phyloP scores from a whole-genome alignment of 202 grass and related monocot genomes.

The Cymbopogon flexuosus region DNA sequence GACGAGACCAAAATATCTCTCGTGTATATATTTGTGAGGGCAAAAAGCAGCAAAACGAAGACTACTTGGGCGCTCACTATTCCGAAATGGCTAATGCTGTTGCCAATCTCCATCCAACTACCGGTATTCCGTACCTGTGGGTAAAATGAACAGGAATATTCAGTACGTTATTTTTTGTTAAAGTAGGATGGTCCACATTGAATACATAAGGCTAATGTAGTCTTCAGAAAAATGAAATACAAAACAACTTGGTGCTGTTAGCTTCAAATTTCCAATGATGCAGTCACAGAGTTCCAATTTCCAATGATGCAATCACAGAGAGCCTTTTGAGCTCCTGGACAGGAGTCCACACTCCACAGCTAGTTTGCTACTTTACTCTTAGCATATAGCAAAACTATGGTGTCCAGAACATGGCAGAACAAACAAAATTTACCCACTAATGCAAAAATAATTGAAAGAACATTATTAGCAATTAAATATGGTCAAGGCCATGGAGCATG shows the following conservation, averaged over 20 bases:
- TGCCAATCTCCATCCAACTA: constrained; percentile 99
- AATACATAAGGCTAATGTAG: constrained; percentile 1
- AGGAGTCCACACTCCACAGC: too few species aligned
- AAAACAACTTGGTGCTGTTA: constrained; percentile 5
- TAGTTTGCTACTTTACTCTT: background rate
- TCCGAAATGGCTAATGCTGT: constrained; percentile 93
- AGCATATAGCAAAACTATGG: background rate
- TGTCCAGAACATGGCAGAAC: background rate
- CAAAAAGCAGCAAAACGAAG: constrained; percentile 89
- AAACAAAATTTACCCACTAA: background rate
- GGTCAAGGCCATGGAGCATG: constrained; percentile 2
- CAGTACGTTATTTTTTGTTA: background rate
- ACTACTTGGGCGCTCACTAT: constrained; percentile 94
- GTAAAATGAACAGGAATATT: constrained; percentile 15
- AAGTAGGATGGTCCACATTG: background rate
- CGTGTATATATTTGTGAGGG: constrained; percentile 84
- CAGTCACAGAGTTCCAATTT: background rate
- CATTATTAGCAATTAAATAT: background rate
- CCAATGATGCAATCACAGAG: background rate
- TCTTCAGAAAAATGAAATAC: constrained; percentile 1
- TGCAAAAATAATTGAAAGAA: background rate
- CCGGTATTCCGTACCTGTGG: constrained; percentile 77
- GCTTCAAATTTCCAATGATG: background rate
- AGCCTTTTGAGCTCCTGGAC: background rate
- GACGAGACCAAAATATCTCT: constrained; percentile 69